Conservation (phyloP, 2,329 filamentous ascomycete genomes). For the Nothopassalora personata region DNA sequence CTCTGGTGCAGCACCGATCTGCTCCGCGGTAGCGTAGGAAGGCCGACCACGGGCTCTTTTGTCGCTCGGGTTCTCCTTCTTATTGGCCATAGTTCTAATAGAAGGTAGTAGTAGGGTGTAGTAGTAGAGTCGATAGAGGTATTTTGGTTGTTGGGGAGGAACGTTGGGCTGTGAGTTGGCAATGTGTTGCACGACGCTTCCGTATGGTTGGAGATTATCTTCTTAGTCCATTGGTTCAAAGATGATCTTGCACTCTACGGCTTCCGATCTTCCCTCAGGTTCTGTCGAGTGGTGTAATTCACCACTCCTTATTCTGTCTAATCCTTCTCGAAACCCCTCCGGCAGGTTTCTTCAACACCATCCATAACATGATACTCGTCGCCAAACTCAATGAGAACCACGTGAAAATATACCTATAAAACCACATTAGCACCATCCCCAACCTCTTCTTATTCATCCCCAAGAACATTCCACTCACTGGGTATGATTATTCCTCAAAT, state of each 20-base stretch:
- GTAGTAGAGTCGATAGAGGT: no score
- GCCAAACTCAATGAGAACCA: slow-evolving; percentile 81
- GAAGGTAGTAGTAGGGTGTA: no score
- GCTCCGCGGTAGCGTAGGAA: no score
- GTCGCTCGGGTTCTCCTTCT: no score
- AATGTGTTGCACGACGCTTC: no score
- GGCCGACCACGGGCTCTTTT: no score
- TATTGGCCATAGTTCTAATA: no score
- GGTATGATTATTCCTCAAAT: slow-evolving; percentile 90
- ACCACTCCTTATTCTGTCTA: slow-evolving; percentile 22
- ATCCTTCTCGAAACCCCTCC: slow-evolving; percentile 21
- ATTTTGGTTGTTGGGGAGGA: no score
- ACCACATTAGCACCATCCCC: not conserved
- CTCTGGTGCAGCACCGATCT: no score
- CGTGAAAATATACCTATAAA: slow-evolving; percentile 75
- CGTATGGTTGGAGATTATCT: no score
- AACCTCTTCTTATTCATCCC: not conserved
- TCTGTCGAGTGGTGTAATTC: not conserved
- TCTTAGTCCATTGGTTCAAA: no score
- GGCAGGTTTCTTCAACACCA: slow-evolving; percentile 84
- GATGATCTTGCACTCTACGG: not conserved
- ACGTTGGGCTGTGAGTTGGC: no score
- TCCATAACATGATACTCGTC: slow-evolving; percentile 92
- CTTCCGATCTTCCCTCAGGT: not conserved
- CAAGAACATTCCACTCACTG: slow-evolving; percentile 45